These are phyloP conservation scores for Asterophora parasitica DNA, from an alignment of 768 basidiomycete genomes.

Conservation along the genomic window DNA sequence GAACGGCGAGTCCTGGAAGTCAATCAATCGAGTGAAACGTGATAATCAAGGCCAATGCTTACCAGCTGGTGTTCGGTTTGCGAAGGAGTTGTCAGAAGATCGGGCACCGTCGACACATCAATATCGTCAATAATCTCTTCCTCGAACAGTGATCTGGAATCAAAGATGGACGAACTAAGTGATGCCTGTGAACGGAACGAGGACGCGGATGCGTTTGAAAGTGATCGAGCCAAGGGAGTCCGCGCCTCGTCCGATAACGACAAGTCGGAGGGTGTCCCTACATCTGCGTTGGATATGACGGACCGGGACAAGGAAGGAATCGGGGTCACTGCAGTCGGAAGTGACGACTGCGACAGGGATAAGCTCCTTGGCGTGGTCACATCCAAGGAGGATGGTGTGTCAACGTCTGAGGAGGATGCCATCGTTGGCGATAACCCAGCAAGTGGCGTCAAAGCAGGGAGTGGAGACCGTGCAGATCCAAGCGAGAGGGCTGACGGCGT, in stretches of 20 bases:
- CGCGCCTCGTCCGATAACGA: conserved; percentile 33
- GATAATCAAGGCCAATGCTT: conserved; percentile 7
- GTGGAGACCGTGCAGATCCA: neutral
- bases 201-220: conserved; percentile 20
- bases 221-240: conserved; percentile 12
- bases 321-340: conserved; percentile 1
- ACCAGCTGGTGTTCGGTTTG: conserved; percentile 13
- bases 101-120: conserved; percentile 48
- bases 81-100: conserved; percentile 46
- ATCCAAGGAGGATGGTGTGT: conserved; percentile 6
- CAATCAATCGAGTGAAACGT: neutral
- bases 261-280: conserved; percentile 22
- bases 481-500: conserved; percentile 31
- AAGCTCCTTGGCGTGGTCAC: conserved; percentile 10
- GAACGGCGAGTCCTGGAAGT: conserved; percentile 8
- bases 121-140: conserved; percentile 24
- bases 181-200: conserved; percentile 43
- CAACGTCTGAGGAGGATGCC: conserved; percentile 6
- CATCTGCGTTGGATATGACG: conserved; percentile 4
- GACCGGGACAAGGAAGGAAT: conserved; percentile 6
- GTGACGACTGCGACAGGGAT: conserved; percentile 2
- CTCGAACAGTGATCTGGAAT: conserved; percentile 29
- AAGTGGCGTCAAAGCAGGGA: conserved; percentile 5
- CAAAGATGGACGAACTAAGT: conserved; percentile 33
- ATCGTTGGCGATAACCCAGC: conserved; percentile 4